These are phyloP conservation scores for Leccinum obscurum DNA, from an alignment of 768 basidiomycete genomes.

Conservation along the genomic window DNA sequence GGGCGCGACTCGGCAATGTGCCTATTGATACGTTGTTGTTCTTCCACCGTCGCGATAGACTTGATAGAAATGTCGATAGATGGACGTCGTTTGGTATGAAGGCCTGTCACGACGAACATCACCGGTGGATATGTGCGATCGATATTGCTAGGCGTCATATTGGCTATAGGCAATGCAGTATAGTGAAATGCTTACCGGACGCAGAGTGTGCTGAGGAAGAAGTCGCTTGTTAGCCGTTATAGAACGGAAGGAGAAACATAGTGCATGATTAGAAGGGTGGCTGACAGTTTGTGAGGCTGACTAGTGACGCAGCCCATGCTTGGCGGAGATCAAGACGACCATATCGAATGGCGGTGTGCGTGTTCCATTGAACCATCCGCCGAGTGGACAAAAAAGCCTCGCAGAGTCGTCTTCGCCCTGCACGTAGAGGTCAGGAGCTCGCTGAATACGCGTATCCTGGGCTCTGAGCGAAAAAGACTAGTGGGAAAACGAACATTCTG, in stretches of 20 bases:
- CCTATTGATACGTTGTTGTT: not conserved
- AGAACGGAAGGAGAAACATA: not conserved
- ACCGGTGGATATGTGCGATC: conserved; percentile 1
- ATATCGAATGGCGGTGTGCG: not conserved
- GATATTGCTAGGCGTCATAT: conserved; percentile 21
- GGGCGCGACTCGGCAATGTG: not conserved
- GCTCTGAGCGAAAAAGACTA: too few relatives aligned
- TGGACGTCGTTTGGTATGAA: conserved; percentile 25
- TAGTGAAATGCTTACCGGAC: conserved; percentile 12
- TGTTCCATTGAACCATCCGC: too few relatives aligned
- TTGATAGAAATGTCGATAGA: not conserved
- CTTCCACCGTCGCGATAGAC: not conserved
- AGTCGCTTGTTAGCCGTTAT: not conserved
- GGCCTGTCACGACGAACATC: conserved; percentile 27
- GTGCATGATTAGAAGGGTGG: conserved; percentile 4
- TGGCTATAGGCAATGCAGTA: conserved; percentile 5
- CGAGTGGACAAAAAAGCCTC: too few relatives aligned
- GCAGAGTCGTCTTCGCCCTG: too few relatives aligned
- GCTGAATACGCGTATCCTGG: too few relatives aligned
- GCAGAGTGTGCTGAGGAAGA: not conserved
- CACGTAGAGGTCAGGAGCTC: too few relatives aligned
- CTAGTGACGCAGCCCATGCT: not conserved
- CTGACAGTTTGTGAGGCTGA: conserved; percentile 23
- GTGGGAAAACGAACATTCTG: too few relatives aligned
- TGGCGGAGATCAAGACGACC: not conserved